These are phyloP conservation scores for Eucalyptus melliodora DNA, from an alignment of 345 rosid species.

Conservation along the genomic window DNA sequence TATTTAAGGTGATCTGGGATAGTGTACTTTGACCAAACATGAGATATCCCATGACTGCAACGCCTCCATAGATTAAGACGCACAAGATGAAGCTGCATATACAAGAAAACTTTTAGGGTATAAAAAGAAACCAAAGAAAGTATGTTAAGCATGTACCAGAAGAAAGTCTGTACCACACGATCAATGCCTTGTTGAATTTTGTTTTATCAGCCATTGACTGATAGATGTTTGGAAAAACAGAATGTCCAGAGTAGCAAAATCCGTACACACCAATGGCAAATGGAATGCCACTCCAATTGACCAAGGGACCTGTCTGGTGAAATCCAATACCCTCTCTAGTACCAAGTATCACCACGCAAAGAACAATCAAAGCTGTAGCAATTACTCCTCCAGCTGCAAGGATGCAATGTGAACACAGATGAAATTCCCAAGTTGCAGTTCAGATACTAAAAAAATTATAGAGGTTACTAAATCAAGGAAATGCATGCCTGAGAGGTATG, in stretches of 20 bases:
- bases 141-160: background rate
- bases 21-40: slow-evolving; percentile 83
- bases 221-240: slow-evolving; percentile 90
- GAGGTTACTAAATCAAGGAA: background rate
- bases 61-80: slow-evolving; percentile 58
- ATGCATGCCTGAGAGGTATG: slow-evolving; percentile 74
- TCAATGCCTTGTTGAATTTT: slow-evolving; percentile 54
- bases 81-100: slow-evolving; percentile 62
- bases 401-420: background rate
- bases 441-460: background rate
- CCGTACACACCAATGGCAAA: slow-evolving; percentile 81
- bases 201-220: slow-evolving; percentile 96
- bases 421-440: background rate
- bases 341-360: slow-evolving; percentile 50
- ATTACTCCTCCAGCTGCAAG: slow-evolving; percentile 80
- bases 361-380: slow-evolving; percentile 46
- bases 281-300: slow-evolving; percentile 80
- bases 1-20: slow-evolving; percentile 88
- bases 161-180: slow-evolving; percentile 29
- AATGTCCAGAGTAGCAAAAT: slow-evolving; percentile 76
- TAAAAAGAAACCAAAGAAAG: background rate
- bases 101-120: background rate
- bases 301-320: slow-evolving; percentile 48
- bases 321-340: slow-evolving; percentile 56
- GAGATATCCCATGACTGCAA: slow-evolving; percentile 70